Percentiles rank a stretch among this genome's conserved stretches.
Conservation (phyloP, 441 rosid species). For the Gossypium gossypioides region DNA sequence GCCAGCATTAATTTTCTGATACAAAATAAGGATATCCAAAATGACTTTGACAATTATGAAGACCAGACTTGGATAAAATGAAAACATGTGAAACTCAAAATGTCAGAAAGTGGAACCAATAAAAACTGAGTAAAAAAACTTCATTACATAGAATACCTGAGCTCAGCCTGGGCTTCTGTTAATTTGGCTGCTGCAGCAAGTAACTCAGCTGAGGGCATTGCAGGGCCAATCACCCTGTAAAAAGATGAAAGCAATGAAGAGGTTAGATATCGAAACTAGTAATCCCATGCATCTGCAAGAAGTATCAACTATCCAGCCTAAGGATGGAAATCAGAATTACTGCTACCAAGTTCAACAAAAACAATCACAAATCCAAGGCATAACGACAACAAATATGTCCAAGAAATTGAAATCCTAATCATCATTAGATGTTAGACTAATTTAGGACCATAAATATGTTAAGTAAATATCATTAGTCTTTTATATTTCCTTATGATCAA, state of each 20-base stretch:
- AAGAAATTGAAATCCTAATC: background rate
- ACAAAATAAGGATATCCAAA: background rate
- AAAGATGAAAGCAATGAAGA: conserved; percentile 14
- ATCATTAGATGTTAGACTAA: background rate
- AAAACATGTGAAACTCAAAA: conserved; percentile 6
- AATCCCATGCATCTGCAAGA: background rate
- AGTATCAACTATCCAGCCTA: background rate
- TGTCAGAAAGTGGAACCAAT: background rate
- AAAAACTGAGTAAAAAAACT: background rate
- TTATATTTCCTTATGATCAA: background rate
- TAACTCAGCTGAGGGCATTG: conserved; percentile 84
- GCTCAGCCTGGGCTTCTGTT: conserved; percentile 86
- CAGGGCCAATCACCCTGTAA: conserved; percentile 78
- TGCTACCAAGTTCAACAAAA: background rate
- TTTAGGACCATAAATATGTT: background rate
- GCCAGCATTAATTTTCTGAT: conserved; percentile 1
- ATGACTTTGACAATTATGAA: background rate
- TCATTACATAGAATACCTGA: conserved; percentile 34
- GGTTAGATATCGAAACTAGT: background rate
- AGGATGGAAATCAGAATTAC: background rate
- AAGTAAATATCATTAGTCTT: background rate
- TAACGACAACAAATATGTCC: background rate
- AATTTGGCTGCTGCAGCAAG: conserved; percentile 92
- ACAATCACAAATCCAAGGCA: background rate
- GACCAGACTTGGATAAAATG: background rate